These are phyloP conservation scores for Euphorbia schlechtendalii DNA, from an alignment of 441 rosid genomes.

Conservation along the genomic window DNA sequence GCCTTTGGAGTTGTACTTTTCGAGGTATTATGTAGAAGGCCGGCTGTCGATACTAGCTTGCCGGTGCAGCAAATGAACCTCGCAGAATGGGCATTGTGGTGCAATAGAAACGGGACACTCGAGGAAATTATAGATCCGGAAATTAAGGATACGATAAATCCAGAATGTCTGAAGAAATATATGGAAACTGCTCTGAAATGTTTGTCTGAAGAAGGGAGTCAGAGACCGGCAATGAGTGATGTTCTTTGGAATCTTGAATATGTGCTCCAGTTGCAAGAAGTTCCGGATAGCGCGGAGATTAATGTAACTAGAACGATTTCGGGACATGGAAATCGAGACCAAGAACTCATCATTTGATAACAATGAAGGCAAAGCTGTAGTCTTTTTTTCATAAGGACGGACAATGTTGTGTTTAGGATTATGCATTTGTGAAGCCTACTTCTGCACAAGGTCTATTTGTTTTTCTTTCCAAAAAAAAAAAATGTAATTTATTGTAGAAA, in stretches of 20 bases:
- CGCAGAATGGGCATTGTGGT: conserved; percentile 55
- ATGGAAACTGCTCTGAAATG: conserved; percentile 61
- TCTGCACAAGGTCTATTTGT: background rate
- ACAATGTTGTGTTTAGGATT: background rate
- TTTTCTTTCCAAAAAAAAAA: background rate
- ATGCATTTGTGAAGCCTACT: background rate
- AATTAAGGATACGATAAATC: conserved; percentile 41
- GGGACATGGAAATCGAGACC: background rate
- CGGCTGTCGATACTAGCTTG: conserved; percentile 52
- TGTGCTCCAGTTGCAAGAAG: conserved; percentile 55
- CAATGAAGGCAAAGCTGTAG: background rate
- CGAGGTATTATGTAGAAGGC: conserved; percentile 56
- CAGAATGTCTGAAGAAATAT: conserved; percentile 52
- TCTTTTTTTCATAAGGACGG: no score
- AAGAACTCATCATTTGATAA: background rate
- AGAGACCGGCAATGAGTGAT: conserved; percentile 74
- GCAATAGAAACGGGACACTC: conserved; percentile 38
- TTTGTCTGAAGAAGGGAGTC: conserved; percentile 41
- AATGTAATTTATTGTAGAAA: conserved; percentile 1
- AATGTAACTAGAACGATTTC: conserved; percentile 2
- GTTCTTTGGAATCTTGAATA: conserved; percentile 68
- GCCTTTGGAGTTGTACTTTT: conserved; percentile 74
- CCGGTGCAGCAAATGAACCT: conserved; percentile 66
- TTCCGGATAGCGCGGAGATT: conserved; percentile 17
- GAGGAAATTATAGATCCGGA: conserved; percentile 52